Percentiles rank a stretch among this genome's conserved stretches.
Conservation (phyloP, 441 rosid genomes). For the Metrosideros polymorpha region DNA sequence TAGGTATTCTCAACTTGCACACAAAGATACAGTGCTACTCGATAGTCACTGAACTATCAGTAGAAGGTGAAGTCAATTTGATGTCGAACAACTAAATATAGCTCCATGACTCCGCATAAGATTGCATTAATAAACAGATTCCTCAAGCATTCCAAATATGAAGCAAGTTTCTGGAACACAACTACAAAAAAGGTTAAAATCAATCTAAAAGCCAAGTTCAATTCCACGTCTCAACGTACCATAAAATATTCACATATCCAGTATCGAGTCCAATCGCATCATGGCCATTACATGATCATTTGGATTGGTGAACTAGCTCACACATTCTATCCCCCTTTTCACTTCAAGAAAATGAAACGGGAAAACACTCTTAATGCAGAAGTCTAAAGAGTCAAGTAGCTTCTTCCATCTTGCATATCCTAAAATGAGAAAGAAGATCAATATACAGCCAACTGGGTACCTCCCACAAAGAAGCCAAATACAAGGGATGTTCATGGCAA, state of each 20-base stretch:
- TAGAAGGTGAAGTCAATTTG: not conserved
- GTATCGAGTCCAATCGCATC: not conserved
- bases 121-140: not conserved
- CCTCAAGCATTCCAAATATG: not conserved
- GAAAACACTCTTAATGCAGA: not conserved
- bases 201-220: not conserved
- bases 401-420: conserved; percentile 94
- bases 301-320: not conserved
- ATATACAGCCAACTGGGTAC: conserved; percentile 31
- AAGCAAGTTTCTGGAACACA: not conserved
- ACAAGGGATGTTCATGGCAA: conserved; percentile 91
- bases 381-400: conserved; percentile 53
- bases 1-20: not conserved
- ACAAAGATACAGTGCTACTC: not conserved
- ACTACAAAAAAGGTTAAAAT: not conserved
- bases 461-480: conserved; percentile 44
- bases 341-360: not conserved
- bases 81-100: not conserved
- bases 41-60: not conserved
- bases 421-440: conserved; percentile 56
- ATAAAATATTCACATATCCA: not conserved
- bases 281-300: not conserved
- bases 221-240: not conserved
- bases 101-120: not conserved
- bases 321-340: not conserved